Evolutionary conservation across 768 basidiomycete species (phyloP), one percentile per base, ranked within the genome.

Genomic region (Naganishia randhawae): DNA sequence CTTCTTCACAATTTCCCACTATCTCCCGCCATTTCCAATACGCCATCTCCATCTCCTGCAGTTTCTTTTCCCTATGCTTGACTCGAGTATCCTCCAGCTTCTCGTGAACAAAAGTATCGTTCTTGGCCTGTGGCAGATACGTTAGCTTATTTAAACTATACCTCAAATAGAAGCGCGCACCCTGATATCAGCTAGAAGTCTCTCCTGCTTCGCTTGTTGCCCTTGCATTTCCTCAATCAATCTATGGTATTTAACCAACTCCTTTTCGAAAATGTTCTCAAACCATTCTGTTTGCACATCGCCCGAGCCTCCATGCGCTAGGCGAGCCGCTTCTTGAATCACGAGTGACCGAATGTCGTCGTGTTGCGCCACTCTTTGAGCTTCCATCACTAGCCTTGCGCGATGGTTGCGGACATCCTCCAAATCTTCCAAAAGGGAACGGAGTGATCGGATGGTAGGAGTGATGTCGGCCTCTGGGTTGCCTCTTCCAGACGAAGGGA

Each of bases 21-120:
- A 96, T 89, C 76, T 97, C 94, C 64, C 85, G 83, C 78, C 92
- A 96, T 74, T 91, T 92, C 80, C 87, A 87, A 79, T 90, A 90
- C 0, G 93, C 90, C 13, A 88, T 78, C 71, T 95, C 91, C 50
- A 95, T 85, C 14, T 86, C 85, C 75, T 91, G 91, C 31, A 98
- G 80, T 0, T 88, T 89, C 68, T 85, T 82, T 80, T 95, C 92
- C 17, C 96, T 85, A 53, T 87, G 88, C 73, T 89, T 90, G 17
- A 92, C 83, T 13, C 83, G 81, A 0, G 88, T 84, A 74, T 94
- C 92, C 14, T 89, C 89, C 77, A 84, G 86, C 27, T 92, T 84
- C 4, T 90, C 90, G 39, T 86, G 82, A 16, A 95, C 73, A 79
- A 96, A 94, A 22, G 82, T 76, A 27, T 85, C 85, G 75, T 93